These are phyloP conservation scores for Phoma herbarum DNA, from an alignment of 2,329 filamentous ascomycete species.

Conservation along the genomic window DNA sequence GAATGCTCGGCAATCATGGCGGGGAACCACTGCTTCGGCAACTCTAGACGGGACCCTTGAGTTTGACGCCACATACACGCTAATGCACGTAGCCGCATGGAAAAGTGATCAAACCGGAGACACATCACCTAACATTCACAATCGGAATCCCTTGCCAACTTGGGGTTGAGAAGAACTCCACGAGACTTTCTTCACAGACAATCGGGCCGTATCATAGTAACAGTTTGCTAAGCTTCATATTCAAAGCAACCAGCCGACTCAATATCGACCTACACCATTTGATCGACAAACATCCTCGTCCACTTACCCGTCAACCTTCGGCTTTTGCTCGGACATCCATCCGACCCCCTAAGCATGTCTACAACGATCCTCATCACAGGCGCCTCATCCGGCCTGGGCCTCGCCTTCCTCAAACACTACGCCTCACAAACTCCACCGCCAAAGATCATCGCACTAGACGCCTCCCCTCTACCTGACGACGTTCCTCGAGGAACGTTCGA, in stretches of 20 bases:
- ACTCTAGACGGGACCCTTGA: slow-evolving; percentile 17
- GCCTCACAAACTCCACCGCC: slow-evolving; percentile 17
- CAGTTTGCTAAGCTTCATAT: too few species aligned
- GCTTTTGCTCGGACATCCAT: slow-evolving; percentile 7
- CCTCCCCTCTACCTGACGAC: slow-evolving; percentile 9
- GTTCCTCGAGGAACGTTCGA: slow-evolving; percentile 11
- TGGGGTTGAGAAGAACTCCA: too few species aligned
- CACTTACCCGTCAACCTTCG: not conserved
- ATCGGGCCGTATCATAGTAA: too few species aligned
- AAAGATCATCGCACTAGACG: slow-evolving; percentile 37
- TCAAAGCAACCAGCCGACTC: not conserved
- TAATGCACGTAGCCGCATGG: slow-evolving; percentile 18
- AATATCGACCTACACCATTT: not conserved
- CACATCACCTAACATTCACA: not conserved
- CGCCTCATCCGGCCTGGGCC: slow-evolving; percentile 90
- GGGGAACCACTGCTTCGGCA: slow-evolving; percentile 23
- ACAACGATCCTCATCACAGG: slow-evolving; percentile 87
- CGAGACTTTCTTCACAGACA: too few species aligned
- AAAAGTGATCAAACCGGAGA: not conserved
- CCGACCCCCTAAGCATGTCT: slow-evolving; percentile 11
- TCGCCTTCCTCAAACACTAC: slow-evolving; percentile 58
- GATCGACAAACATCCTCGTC: not conserved
- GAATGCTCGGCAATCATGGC: slow-evolving; percentile 5
- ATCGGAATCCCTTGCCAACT: too few species aligned
- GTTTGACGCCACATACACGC: slow-evolving; percentile 4